Evolutionary conservation across 2,329 filamentous ascomycete species (phyloP), one percentile per base, ranked within the genome.

Genomic region (Penicillium sp.): DNA sequence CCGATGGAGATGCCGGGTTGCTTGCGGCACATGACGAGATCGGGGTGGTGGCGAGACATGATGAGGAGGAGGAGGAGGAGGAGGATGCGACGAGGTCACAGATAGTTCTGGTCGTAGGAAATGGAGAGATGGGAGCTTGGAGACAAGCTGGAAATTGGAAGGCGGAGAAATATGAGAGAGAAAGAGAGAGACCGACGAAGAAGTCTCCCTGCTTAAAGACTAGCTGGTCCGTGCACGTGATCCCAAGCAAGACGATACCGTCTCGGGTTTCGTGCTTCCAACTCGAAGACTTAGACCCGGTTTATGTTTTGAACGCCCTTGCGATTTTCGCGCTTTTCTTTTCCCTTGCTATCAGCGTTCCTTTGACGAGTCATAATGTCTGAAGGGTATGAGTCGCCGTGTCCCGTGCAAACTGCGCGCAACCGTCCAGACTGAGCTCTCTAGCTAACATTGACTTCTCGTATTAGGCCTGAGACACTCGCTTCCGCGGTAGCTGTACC

Each of bases 21-120:
- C 78, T 99, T 99, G 77, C 92, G 91, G 82, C 93, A 99, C 92
- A 97, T 97, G 64, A 99, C 93, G 61, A 99, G 86, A 79, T 99
- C 93, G 73, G 91, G 91, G 72, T 96, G 89, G 80, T 95, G 89
- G 76, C 89, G 89, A 68, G 89, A 95, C 89, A 95, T 95, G 68
- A 30, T 25, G 14, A 18, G 25, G 25, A n/a, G n/a, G n/a, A n/a
- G n/a, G n/a, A n/a, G n/a, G 68, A 30, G 22, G 14, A 18, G 25
- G 25, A 36, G 35, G 16, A 39, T 37, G 35, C 28, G 40, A 48
- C 31, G 28, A 16, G 14, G 27, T 28, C 25, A 29, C 25, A 5
- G 38, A 31, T 35, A 10, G 22, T 13, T 33, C 35, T 28, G 42
- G 22, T 22, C 19, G 35, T 28, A 36, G 36, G 50, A 40, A 12